Evolutionary conservation across 306 rosid genomes (phyloP), one percentile per base, ranked within the genome.

Genomic region (Corylus heterophylla): DNA sequence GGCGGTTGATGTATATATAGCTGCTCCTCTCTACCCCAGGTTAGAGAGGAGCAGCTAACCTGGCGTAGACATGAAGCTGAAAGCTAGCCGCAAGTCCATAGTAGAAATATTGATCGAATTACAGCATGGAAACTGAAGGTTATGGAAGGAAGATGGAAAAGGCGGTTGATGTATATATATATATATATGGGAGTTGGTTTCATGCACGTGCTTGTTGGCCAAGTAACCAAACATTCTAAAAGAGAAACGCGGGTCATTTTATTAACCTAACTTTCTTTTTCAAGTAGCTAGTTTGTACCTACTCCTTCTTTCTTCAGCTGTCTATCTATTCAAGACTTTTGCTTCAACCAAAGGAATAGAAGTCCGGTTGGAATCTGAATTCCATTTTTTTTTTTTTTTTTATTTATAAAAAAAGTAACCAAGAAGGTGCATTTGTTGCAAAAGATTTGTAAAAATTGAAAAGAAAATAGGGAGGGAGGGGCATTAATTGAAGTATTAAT

Each of bases 241-340:
- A 63, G 45, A 29, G 69, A 63, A 63, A 29, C 45, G 2, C 47
- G 9, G 44, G 14, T 13, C 69, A 12, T 14, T 31, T 63, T 5
- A 31, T 63, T 0, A 31, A 63, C 69, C 69, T 63, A 63, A 63
- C 69, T 35, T 63, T 63, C 69, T 16, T 63, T 63, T 63, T 14
- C 42, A 25, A 12, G 44, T 5, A 4, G 35, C 44, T 39, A 0
- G 6, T 20, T 8, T 12, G 13, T 62, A 62, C 7, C 16, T 62
- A 2, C 8, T 63, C 14, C 20, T 6, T 63, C n/a, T 29, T 7
- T 63, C 69, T 31, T 14, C 69, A 63, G 13, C 69, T 16, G 69
- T 4, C 69, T 7, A 31, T 63, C 69, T 63, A 13, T 29, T 14
- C 8, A 50, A 18, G 22, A 54, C 59, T 8, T 29, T 31, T 31